A percentile compares a stretch with the other conserved stretches of the same genome.
Conservation (phyloP, 768 basidiomycete genomes). For the Lentinula sp. region DNA sequence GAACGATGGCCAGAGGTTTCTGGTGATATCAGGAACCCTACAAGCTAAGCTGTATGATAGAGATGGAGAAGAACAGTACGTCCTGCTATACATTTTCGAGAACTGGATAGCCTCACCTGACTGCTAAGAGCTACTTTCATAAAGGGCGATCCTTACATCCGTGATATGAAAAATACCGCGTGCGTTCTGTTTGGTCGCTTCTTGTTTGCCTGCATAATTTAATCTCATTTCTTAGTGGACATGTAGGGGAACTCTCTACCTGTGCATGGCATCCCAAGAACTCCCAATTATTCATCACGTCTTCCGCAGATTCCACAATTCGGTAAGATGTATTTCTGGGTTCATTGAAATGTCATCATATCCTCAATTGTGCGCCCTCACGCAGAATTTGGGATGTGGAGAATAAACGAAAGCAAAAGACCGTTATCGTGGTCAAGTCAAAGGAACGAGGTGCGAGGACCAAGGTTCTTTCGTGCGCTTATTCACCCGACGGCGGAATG, state of each 20-base stretch:
- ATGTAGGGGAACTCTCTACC: slow-evolving; percentile 87
- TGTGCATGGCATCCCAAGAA: slow-evolving; percentile 94
- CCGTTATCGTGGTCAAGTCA: slow-evolving; percentile 93
- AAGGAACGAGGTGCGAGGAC: slow-evolving; percentile 94
- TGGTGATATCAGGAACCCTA: slow-evolving; percentile 83
- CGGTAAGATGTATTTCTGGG: slow-evolving; percentile 40
- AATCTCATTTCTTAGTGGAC: slow-evolving; percentile 56
- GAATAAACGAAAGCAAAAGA: slow-evolving; percentile 90
- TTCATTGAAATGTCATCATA: background rate
- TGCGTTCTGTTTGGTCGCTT: slow-evolving; percentile 33
- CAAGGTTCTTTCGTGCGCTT: slow-evolving; percentile 81
- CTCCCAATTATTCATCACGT: slow-evolving; percentile 78
- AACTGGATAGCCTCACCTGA: slow-evolving; percentile 43
- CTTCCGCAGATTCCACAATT: slow-evolving; percentile 94
- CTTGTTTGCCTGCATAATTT: slow-evolving; percentile 1
- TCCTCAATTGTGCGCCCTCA: background rate
- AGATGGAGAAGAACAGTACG: slow-evolving; percentile 91
- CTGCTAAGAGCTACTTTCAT: slow-evolving; percentile 63
- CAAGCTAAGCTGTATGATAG: slow-evolving; percentile 88
- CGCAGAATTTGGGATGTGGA: slow-evolving; percentile 90
- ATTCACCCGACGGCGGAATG: slow-evolving; percentile 83
- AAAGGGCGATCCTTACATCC: slow-evolving; percentile 97
- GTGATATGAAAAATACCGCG: slow-evolving; percentile 99
- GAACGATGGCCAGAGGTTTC: slow-evolving; percentile 77
- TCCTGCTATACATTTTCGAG: slow-evolving; percentile 17